These are phyloP conservation scores for Grigorovia jiainica DNA, from an alignment of 805 yeast species.

Conservation along the genomic window DNA sequence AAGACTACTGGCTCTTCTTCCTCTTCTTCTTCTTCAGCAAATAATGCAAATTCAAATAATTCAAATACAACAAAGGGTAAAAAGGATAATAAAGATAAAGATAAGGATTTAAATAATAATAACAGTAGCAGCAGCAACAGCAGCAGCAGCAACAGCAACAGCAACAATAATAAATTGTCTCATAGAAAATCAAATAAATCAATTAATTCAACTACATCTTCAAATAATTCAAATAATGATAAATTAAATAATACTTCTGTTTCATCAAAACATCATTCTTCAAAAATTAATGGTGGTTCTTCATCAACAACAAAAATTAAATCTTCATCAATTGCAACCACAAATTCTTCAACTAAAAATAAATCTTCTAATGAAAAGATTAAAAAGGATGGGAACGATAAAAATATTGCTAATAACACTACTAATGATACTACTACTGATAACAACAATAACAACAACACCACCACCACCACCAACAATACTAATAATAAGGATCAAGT, in stretches of 20 bases:
- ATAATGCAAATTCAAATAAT: constrained; percentile 30
- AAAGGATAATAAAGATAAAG: constrained; percentile 34
- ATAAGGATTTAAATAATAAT: constrained; percentile 20
- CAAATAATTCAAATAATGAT: too few species aligned
- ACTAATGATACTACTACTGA: not conserved
- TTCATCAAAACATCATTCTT: constrained; percentile 11
- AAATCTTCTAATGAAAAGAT: not conserved
- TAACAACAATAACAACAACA: too few species aligned
- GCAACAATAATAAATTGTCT: constrained; percentile 4
- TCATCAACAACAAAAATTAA: not conserved
- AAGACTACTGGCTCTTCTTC: constrained; percentile 31
- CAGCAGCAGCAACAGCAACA: constrained; percentile 7
- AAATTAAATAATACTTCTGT: too few species aligned
- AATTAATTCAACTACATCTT: constrained; percentile 2
- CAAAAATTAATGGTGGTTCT: constrained; percentile 2
- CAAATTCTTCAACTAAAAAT: not conserved
- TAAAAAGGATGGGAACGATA: not conserved
- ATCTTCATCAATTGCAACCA: not conserved
- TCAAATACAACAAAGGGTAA: constrained; percentile 38
- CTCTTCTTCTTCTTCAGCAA: not conserved
- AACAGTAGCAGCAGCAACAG: constrained; percentile 3
- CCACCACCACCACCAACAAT: too few species aligned
- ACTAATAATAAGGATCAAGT: not conserved
- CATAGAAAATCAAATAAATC: not conserved
- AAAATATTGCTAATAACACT: constrained; percentile 2